These are phyloP conservation scores for Starmera caribaea DNA, from an alignment of 805 yeast genomes.

Conservation along the genomic window DNA sequence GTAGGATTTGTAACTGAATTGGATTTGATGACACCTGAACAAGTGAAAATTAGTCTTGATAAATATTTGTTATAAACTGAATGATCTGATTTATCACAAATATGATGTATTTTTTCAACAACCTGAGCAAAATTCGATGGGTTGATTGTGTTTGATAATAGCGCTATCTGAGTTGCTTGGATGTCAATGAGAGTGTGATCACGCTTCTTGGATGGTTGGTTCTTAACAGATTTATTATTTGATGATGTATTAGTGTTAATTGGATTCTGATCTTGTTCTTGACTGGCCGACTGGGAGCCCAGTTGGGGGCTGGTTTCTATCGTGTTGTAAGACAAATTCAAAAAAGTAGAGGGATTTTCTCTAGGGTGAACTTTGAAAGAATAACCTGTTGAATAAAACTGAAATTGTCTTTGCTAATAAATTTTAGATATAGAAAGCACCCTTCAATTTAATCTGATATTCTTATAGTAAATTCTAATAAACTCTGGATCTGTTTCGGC, in stretches of 20 bases:
- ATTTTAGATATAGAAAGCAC: too few species aligned
- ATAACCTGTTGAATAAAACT: background rate
- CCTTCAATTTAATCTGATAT: too few species aligned
- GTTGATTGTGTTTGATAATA: conserved; percentile 36
- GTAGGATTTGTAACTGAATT: conserved; percentile 11
- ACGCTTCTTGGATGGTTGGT: conserved; percentile 2
- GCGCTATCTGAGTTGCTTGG: conserved; percentile 41
- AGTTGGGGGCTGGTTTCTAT: conserved; percentile 7
- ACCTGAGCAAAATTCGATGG: conserved; percentile 30
- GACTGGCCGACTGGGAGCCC: conserved; percentile 7
- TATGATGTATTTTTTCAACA: conserved; percentile 35
- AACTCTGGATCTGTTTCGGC: too few species aligned
- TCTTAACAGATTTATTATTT: background rate
- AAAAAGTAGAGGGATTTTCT: background rate
- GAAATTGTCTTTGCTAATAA: too few species aligned
- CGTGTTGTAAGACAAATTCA: background rate
- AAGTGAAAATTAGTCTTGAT: conserved; percentile 22
- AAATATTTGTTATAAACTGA: conserved; percentile 24
- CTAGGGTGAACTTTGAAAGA: background rate
- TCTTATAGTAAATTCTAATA: too few species aligned
- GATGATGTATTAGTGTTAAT: background rate
- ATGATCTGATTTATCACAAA: conserved; percentile 27
- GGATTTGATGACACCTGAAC: conserved; percentile 17
- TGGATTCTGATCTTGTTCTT: too few species aligned
- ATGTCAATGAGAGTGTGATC: conserved; percentile 20